Base-by-base conservation (phyloP, 2,329 filamentous ascomycete species). In the Raffaelea albimanens region DNA sequence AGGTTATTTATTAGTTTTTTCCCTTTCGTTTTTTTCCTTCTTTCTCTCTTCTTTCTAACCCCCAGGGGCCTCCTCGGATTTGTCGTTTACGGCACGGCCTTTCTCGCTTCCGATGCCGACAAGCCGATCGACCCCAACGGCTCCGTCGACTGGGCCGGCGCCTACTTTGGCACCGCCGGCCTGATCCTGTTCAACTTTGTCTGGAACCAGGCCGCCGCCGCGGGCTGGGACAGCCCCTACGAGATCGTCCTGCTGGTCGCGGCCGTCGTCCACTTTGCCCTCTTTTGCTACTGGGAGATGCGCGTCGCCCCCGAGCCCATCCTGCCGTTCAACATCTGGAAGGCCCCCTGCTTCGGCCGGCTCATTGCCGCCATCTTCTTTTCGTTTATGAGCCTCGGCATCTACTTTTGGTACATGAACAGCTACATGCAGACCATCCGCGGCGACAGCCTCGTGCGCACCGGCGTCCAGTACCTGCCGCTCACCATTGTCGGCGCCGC, bases 351-450 rank as follows among this genome's bases (percentile, higher is more conserved):
- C 11, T 54, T 54, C 38, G 47, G 46, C 44, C 39, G 14, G 2
- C 43, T 53, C 9, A 45, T 54, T 39, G 3, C 48, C 4, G 31
- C 47, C 20, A 49, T 51, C 22, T 51, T 53, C 20, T 50, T 54
- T 40, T 47, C 49, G 2, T 53, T 51, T 22, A 54, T 54, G 52
- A 45, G 50, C 21, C 31, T 54, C 13, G 52, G 52, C 23, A 53
- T 53, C 19, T 49, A 29, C 38, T 46, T 53, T 39, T 53, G 52
- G 52, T 53, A 53, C 43, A 52, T 53, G 41, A 53, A 48, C 45
- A 21, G 40, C 19, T 53, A 41, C 40, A 41, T 41, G 40, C 20
- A 23, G 22, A 25, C 10, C 7, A 41, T 41, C 22, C 40, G 40
- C 20, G 40, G 40, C 40, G 40, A 38, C 34, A 38, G 34, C 34